phyloP scores from a whole-genome alignment of 345 rosid species.

The Physaria fendleri region DNA sequence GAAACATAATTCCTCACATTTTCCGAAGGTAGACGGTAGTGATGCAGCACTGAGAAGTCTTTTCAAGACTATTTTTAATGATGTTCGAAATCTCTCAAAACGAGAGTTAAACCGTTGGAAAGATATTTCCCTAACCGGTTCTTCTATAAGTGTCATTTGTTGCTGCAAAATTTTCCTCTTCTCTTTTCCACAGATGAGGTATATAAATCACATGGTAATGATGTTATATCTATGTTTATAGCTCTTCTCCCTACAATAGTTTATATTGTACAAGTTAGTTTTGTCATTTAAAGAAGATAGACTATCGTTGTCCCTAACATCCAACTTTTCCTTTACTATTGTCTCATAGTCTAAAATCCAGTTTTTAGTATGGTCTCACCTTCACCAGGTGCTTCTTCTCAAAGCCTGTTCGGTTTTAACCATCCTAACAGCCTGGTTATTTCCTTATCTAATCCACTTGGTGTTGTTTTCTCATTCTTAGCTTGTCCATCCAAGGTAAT shows the following conservation, averaged over 20 bases:
- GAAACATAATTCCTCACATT: too few relatives aligned
- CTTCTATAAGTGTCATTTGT: too few relatives aligned
- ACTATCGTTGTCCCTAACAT: neutral
- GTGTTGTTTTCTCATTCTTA: slow-evolving; percentile 4
- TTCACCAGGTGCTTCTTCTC: neutral
- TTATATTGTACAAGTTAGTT: slow-evolving; percentile 17
- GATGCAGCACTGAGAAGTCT: too few relatives aligned
- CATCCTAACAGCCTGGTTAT: neutral
- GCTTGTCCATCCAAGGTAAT: slow-evolving; percentile 13
- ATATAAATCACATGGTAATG: too few relatives aligned
- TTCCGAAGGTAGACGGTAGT: too few relatives aligned
- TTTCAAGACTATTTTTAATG: too few relatives aligned
- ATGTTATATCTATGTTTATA: slow-evolving; percentile 3
- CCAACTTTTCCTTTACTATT: neutral
- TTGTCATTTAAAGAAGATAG: slow-evolving; percentile 7
- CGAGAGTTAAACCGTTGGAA: too few relatives aligned
- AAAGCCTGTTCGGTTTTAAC: neutral
- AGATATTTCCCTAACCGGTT: too few relatives aligned
- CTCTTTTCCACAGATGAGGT: neutral
- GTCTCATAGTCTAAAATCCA: neutral
- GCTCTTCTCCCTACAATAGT: slow-evolving; percentile 5
- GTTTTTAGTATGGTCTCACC: neutral
- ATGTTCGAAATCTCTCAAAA: too few relatives aligned
- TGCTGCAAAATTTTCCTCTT: too few relatives aligned
- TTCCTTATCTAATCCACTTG: slow-evolving; percentile 17